Percentiles rank a stretch among this genome's conserved stretches.
These are phyloP conservation scores for Aspergillus caelatus DNA, from an alignment of 2,329 filamentous ascomycete species.

Conservation along the genomic window DNA sequence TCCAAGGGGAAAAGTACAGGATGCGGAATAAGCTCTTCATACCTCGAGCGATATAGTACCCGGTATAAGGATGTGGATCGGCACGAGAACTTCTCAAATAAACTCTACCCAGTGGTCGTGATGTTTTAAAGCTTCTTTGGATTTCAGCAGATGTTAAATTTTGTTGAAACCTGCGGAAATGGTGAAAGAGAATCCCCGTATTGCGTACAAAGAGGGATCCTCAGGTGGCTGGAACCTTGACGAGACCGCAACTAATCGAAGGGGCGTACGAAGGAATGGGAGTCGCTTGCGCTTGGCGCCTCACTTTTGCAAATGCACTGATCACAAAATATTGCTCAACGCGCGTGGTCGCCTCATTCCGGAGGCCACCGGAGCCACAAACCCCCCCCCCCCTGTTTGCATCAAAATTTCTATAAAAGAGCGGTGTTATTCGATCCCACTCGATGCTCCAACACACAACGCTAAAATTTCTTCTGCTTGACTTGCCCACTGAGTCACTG, in stretches of 20 bases:
- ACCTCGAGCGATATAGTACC: neutral
- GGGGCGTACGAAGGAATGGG: slow-evolving; percentile 7
- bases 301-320: slow-evolving; percentile 24
- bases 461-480: neutral
- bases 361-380: slow-evolving; percentile 13
- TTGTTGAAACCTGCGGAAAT: slow-evolving; percentile 1
- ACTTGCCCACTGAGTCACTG: neutral
- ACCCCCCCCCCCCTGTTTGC: slow-evolving; percentile 3
- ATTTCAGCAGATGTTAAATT: neutral
- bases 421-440: slow-evolving; percentile 13
- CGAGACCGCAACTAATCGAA: slow-evolving; percentile 11
- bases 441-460: neutral
- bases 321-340: slow-evolving; percentile 16
- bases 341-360: slow-evolving; percentile 25
- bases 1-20: neutral
- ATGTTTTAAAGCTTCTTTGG: neutral
- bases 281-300: slow-evolving; percentile 21
- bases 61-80: neutral
- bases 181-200: neutral
- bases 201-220: slow-evolving; percentile 1
- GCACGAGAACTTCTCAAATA: neutral
- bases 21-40: neutral
- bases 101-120: neutral
- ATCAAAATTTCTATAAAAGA: slow-evolving; percentile 13
- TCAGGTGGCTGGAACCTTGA: neutral